These are phyloP conservation scores for Peniophora sp. DNA, from an alignment of 1,284 basidiomycete genomes.

Conservation along the genomic window DNA sequence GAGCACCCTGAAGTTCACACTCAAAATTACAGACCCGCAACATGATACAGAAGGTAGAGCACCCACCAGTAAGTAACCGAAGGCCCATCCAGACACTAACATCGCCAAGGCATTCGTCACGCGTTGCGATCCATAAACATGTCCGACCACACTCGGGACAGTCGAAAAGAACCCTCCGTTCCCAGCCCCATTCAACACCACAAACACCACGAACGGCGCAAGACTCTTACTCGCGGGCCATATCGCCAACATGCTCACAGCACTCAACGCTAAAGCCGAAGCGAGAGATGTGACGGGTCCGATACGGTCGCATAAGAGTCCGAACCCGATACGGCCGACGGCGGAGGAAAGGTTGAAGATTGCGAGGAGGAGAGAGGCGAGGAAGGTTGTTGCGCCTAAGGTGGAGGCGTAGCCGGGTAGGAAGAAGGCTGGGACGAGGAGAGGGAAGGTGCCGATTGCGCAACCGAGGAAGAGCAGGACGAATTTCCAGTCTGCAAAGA, in stretches of 20 bases:
- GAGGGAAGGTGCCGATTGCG: conserved; percentile 24
- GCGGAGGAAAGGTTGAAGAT: conserved; percentile 26
- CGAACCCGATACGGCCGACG: conserved; percentile 21
- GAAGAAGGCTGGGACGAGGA: conserved; percentile 28
- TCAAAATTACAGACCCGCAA: neutral
- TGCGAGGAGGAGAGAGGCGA: conserved; percentile 20
- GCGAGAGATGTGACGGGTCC: conserved; percentile 22
- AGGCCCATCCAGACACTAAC: conserved; percentile 23
- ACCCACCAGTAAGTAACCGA: conserved; percentile 19
- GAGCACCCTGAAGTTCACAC: conserved; percentile 11
- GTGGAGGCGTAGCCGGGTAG: conserved; percentile 25
- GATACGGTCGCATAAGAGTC: conserved; percentile 20
- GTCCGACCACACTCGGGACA: conserved; percentile 23
- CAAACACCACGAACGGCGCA: conserved; percentile 21
- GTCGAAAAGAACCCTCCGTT: conserved; percentile 27
- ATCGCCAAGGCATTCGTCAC: conserved; percentile 22
- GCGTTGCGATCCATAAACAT: conserved; percentile 18
- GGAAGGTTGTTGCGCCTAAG: conserved; percentile 17
- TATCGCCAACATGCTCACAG: conserved; percentile 22
- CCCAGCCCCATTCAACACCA: conserved; percentile 20
- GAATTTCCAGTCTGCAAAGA: conserved; percentile 25
- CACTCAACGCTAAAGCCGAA: conserved; percentile 18
- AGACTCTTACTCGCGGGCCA: conserved; percentile 24
- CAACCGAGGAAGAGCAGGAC: conserved; percentile 23
- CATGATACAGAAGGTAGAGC: neutral